phyloP scores from a whole-genome alignment of 1,139 yeast genomes.

The Saccharomyces uvarum region DNA sequence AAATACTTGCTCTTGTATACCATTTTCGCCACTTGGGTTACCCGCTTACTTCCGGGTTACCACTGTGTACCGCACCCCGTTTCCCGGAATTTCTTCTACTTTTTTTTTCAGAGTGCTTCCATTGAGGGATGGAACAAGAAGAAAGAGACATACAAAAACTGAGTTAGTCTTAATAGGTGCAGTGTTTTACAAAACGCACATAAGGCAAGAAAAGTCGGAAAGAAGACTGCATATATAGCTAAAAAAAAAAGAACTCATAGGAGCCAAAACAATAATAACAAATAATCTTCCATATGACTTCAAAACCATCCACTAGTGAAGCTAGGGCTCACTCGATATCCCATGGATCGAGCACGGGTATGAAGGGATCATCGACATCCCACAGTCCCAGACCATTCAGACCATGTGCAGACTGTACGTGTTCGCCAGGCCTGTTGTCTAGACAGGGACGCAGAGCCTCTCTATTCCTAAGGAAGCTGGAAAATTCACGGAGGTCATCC shows the following conservation, averaged over 20 bases:
- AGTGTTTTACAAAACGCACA: background rate
- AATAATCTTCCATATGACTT: background rate
- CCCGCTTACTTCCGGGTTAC: background rate
- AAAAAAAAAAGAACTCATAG: background rate
- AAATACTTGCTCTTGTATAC: background rate
- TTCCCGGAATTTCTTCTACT: background rate
- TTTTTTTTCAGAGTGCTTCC: background rate
- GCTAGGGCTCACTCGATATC: background rate
- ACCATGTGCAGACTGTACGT: conserved; percentile 67
- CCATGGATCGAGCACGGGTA: background rate
- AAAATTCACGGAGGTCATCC: conserved; percentile 19
- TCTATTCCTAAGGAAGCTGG: conserved; percentile 32
- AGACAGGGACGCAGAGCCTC: conserved; percentile 53
- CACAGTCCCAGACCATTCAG: conserved; percentile 19
- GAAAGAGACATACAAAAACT: background rate
- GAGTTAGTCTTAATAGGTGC: background rate
- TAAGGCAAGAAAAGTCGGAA: background rate
- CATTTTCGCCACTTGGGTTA: background rate
- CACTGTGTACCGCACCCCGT: background rate
- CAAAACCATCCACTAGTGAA: background rate
- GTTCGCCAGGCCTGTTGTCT: conserved; percentile 72
- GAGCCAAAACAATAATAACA: background rate
- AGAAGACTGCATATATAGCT: background rate
- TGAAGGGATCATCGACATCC: background rate
- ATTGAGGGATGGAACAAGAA: background rate